Conservation (phyloP, 148 eudicot species). For the Persicaria tinctoria region DNA sequence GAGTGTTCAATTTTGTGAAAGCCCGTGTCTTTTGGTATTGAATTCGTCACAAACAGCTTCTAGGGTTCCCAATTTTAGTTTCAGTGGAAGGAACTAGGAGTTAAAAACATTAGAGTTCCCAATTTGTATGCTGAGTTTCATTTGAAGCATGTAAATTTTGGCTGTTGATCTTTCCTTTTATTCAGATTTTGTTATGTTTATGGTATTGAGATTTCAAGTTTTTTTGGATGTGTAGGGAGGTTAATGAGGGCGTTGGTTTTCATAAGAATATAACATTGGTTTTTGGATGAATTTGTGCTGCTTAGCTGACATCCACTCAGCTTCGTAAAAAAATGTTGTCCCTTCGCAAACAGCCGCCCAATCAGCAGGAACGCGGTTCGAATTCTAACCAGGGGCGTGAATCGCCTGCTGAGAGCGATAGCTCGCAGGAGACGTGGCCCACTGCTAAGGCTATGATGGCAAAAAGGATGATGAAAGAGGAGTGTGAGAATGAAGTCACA, state of each 20-base stretch:
- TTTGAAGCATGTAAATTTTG: neutral
- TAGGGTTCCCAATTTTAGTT: neutral
- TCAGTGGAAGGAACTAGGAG: neutral
- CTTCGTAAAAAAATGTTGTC: neutral
- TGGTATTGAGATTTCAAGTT: neutral
- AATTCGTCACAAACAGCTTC: neutral
- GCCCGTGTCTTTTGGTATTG: neutral
- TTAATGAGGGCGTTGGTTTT: neutral
- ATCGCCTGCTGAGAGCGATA: conserved; percentile 9
- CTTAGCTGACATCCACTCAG: neutral
- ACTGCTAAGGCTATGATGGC: conserved; percentile 7
- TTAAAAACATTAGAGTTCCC: neutral
- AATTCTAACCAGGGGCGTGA: conserved; percentile 6
- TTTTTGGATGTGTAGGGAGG: neutral
- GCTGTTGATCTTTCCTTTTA: neutral
- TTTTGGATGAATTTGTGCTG: conserved; percentile 4
- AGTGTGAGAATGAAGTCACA: neutral
- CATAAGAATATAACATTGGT: neutral
- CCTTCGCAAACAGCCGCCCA: neutral
- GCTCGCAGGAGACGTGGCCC: conserved; percentile 13
- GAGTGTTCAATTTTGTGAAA: neutral
- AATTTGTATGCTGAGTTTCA: neutral
- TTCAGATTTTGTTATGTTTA: neutral
- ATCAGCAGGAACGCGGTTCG: neutral
- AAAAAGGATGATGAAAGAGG: conserved; percentile 12